These are phyloP conservation scores for Cryphonectria nitschkei DNA, from an alignment of 2,329 filamentous ascomycete species.

Conservation along the genomic window DNA sequence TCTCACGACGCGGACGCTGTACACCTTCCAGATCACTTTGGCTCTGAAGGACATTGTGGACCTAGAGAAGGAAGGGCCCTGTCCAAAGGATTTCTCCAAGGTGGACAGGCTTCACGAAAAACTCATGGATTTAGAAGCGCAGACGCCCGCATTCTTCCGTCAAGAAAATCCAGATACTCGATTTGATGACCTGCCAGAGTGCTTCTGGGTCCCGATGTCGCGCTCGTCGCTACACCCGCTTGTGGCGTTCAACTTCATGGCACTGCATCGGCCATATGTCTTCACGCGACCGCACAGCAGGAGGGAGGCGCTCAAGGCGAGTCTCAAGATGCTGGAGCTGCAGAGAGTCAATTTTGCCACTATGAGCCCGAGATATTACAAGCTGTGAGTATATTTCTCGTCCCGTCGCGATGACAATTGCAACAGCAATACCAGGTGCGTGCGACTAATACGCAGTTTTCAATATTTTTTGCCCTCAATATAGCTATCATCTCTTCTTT, in stretches of 20 bases:
- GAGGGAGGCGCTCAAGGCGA: constrained; percentile 59
- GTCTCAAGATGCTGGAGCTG: constrained; percentile 57
- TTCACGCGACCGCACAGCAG: constrained; percentile 60
- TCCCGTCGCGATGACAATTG: background rate
- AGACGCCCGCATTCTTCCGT: constrained; percentile 57
- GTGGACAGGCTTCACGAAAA: constrained; percentile 58
- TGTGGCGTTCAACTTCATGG: constrained; percentile 59
- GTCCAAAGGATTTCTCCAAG: constrained; percentile 56
- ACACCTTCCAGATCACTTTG: constrained; percentile 51
- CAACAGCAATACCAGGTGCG: background rate
- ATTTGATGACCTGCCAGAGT: constrained; percentile 58
- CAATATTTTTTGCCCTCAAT: background rate
- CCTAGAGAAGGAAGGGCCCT: constrained; percentile 59
- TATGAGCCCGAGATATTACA: constrained; percentile 55
- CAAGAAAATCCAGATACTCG: constrained; percentile 59
- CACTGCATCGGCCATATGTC: constrained; percentile 64
- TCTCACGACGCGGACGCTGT: constrained; percentile 57
- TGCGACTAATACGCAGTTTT: background rate
- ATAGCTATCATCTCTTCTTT: constrained; percentile 60
- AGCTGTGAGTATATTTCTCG: constrained; percentile 40
- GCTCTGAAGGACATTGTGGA: constrained; percentile 57
- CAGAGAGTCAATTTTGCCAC: constrained; percentile 55
- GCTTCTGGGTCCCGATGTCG: constrained; percentile 54
- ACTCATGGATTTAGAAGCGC: constrained; percentile 51
- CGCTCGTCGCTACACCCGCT: constrained; percentile 53